Evolutionary conservation across 2,329 filamentous ascomycete species (phyloP).

Genomic region (Calonectria hawksworthii): DNA sequence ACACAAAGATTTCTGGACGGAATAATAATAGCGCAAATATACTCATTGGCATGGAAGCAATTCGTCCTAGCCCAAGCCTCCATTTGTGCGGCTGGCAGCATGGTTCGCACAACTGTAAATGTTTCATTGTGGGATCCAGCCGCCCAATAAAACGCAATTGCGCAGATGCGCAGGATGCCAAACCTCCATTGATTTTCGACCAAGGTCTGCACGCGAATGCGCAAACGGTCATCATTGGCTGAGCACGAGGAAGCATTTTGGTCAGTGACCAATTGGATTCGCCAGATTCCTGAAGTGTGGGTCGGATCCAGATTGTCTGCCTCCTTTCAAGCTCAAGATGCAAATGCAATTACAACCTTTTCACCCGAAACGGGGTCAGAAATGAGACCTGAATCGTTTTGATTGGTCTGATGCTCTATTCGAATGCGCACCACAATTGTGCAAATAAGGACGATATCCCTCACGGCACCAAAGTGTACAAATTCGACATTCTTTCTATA

Average conservation of each 20-base stretch:
- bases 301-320: neutral
- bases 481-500: too few species aligned
- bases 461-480: too few species aligned
- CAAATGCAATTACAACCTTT: neutral
- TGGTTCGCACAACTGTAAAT: neutral
- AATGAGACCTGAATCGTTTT: neutral
- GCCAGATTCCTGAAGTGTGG: neutral
- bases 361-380: neutral
- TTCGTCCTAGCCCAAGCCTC: neutral
- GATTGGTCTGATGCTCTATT: neutral
- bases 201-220: neutral
- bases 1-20: neutral
- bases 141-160: neutral
- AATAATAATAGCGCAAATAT: neutral
- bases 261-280: neutral
- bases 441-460: neutral
- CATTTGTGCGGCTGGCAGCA: neutral
- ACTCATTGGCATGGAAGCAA: neutral
- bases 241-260: rapidly evolving
- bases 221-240: neutral
- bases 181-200: too few species aligned
- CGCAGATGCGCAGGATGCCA: neutral
- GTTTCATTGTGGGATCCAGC: neutral
- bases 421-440: neutral
- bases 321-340: neutral